Conservation (phyloP, 163 green algal genomes). For the Scenedesmus sp. region DNA sequence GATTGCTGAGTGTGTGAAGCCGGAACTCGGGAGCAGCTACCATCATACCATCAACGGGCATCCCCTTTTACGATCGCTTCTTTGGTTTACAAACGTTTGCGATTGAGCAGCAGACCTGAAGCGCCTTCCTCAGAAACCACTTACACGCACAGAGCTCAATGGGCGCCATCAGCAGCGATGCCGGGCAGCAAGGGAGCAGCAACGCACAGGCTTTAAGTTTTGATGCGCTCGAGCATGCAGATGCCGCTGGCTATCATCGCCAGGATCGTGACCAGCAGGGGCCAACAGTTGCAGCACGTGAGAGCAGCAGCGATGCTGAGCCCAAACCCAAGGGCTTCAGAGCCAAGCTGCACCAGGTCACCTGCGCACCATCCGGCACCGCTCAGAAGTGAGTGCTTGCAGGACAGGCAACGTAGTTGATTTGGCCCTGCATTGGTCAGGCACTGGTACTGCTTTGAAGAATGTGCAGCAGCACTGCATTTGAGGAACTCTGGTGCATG, state of each 20-base stretch:
- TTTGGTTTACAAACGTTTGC: no score
- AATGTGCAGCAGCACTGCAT: background rate
- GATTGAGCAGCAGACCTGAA: background rate
- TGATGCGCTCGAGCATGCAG: background rate
- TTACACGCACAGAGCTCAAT: constrained; percentile 2
- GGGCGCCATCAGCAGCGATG: constrained; percentile 2
- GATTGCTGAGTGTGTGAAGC: background rate
- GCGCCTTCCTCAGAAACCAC: background rate
- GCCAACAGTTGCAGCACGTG: background rate
- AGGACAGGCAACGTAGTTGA: background rate
- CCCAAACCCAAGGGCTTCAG: background rate
- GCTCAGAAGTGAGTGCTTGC: constrained; percentile 31
- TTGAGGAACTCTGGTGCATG: background rate
- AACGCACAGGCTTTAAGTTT: background rate
- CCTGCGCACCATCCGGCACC: background rate
- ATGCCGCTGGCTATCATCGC: background rate
- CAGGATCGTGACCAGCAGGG: background rate
- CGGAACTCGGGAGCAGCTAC: background rate
- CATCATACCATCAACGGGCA: background rate
- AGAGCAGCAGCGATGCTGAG: background rate
- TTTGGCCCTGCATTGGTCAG: no score
- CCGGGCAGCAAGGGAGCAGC: background rate
- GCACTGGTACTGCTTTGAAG: no score
- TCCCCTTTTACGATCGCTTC: background rate
- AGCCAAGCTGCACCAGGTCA: background rate